phyloP scores from a whole-genome alignment of 2,329 filamentous ascomycete species.

The Fusarium coffeatum region DNA sequence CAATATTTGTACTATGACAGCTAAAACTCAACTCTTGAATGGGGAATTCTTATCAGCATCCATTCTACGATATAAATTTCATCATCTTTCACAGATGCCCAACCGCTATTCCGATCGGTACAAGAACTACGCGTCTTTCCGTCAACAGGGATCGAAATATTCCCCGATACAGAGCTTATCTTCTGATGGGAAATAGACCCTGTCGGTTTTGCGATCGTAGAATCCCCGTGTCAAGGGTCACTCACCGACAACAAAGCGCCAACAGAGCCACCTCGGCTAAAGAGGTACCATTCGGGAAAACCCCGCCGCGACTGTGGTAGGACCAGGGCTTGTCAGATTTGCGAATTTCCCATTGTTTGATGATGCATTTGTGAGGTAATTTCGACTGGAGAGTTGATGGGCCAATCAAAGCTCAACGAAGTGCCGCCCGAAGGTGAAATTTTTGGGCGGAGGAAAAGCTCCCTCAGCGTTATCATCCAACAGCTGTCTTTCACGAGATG shows the following conservation, averaged over 20 bases:
- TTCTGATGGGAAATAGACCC: not conserved
- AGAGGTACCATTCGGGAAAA: not conserved
- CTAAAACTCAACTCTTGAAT: not conserved
- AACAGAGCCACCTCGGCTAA: not conserved
- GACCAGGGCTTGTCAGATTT: not conserved
- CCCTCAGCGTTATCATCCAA: not conserved
- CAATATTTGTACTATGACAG: not conserved
- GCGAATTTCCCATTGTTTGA: not conserved
- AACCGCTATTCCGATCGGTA: not conserved
- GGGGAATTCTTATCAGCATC: not conserved
- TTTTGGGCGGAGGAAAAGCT: not conserved
- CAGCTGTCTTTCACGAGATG: not conserved
- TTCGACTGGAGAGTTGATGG: fast-evolving
- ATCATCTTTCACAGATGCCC: not conserved
- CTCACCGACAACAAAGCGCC: not conserved
- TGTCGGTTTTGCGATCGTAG: not conserved
- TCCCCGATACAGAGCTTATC: not conserved
- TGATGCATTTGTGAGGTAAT: not conserved
- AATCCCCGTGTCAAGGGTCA: not conserved
- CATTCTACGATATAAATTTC: not conserved
- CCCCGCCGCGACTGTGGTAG: no score
- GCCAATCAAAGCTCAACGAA: not conserved
- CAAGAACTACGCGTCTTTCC: not conserved
- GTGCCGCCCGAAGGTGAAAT: not conserved
- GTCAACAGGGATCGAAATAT: not conserved